Evolutionary conservation across 1,284 basidiomycete genomes (phyloP).

Genomic region (Phaffia rhodozyma): DNA sequence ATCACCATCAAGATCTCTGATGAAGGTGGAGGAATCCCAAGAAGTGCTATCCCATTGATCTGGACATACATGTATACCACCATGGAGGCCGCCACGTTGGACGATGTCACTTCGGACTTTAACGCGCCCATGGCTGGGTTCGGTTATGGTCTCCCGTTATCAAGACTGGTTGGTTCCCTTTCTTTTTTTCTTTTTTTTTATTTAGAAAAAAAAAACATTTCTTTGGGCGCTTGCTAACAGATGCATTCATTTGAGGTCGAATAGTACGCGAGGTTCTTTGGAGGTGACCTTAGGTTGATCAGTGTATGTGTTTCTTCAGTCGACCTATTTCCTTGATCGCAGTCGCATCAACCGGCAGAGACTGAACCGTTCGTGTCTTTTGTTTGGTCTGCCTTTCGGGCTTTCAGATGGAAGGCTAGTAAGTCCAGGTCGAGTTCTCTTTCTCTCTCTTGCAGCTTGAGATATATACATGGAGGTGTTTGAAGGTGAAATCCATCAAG

Average conservation of each 20-base stretch:
- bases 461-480: too few species aligned
- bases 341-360: too few species aligned
- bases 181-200: too few species aligned
- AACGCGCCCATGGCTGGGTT: slow-evolving; percentile 98
- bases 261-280: slow-evolving; percentile 85
- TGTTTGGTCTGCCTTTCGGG: background rate
- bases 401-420: slow-evolving; percentile 7
- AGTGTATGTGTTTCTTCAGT: slow-evolving; percentile 2
- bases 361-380: background rate
- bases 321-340: background rate
- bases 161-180: slow-evolving; percentile 69
- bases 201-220: too few species aligned
- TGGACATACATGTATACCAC: slow-evolving; percentile 99
- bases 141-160: slow-evolving; percentile 85
- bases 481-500: too few species aligned
- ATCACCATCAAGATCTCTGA: slow-evolving; percentile 98
- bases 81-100: slow-evolving; percentile 77
- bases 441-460: background rate
- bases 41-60: slow-evolving; percentile 85
- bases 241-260: too few species aligned
- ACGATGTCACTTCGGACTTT: slow-evolving; percentile 81
- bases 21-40: slow-evolving; percentile 90
- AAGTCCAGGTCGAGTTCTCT: background rate
- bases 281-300: slow-evolving; percentile 89
- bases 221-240: too few species aligned